These are phyloP conservation scores for Stachybotrys chartarum DNA, from an alignment of 2,329 filamentous ascomycete genomes.

Conservation along the genomic window DNA sequence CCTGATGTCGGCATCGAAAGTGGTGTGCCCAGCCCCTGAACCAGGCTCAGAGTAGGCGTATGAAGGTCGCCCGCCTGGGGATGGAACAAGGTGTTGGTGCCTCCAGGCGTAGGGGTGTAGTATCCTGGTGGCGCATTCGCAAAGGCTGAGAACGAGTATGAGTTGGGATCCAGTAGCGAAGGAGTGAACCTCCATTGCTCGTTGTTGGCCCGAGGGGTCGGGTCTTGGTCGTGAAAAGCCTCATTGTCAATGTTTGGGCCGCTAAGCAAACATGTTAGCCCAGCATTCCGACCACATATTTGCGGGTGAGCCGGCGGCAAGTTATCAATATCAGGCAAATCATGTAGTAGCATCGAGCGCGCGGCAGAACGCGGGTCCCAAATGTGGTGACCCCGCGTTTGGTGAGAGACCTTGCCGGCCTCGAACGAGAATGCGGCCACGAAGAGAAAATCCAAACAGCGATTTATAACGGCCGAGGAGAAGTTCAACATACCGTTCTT, in stretches of 20 bases:
- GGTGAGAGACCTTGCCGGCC: no score
- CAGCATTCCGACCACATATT: no score
- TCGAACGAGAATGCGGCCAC: no score
- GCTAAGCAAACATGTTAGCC: neutral
- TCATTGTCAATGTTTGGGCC: conserved; percentile 17
- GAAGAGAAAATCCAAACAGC: no score
- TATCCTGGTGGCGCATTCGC: conserved; percentile 74
- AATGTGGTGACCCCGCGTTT: conserved; percentile 2
- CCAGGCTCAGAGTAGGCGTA: conserved; percentile 67
- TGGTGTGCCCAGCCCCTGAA: conserved; percentile 73
- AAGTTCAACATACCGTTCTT: conserved; percentile 19
- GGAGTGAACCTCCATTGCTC: conserved; percentile 87
- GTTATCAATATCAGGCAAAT: no score
- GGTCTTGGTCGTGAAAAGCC: conserved; percentile 62
- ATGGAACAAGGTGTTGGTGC: conserved; percentile 74
- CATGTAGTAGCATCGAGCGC: no score
- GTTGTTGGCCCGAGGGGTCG: conserved; percentile 70
- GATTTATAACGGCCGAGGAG: no score
- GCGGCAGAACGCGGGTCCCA: neutral
- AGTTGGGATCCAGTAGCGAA: conserved; percentile 78
- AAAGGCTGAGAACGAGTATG: conserved; percentile 72
- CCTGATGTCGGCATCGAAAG: conserved; percentile 70
- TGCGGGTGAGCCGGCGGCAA: no score
- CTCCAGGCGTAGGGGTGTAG: conserved; percentile 82
- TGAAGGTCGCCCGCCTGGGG: conserved; percentile 80